phyloP scores from a whole-genome alignment of 306 rosid species.

The Glycine soja region DNA sequence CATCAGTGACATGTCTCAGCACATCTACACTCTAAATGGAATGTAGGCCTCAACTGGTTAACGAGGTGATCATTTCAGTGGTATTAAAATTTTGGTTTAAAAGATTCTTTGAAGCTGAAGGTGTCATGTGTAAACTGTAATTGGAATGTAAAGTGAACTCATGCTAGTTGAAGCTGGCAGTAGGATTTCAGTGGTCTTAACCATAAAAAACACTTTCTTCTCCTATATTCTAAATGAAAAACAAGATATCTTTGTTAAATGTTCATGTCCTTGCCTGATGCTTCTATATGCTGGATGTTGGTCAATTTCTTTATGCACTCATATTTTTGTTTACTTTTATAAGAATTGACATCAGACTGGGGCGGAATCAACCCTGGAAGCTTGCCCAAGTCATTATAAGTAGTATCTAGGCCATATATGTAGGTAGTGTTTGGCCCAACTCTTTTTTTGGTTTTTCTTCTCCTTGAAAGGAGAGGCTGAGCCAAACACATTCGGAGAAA shows the following conservation, averaged over 20 bases:
- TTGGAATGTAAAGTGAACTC: too few species aligned
- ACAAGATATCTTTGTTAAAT: too few species aligned
- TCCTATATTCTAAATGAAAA: too few species aligned
- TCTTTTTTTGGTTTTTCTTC: neutral
- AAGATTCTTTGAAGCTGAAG: slow-evolving; percentile 18
- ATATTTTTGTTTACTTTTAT: slow-evolving; percentile 23
- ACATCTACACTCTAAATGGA: slow-evolving; percentile 1
- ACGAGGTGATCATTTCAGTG: neutral
- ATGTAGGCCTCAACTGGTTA: slow-evolving; percentile 8
- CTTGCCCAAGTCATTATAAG: neutral
- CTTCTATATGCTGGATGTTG: slow-evolving; percentile 24
- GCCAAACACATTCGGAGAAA: neutral
- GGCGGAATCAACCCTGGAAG: neutral
- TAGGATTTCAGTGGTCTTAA: too few species aligned
- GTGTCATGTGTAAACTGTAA: neutral
- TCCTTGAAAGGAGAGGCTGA: neutral
- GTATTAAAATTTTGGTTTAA: slow-evolving; percentile 23
- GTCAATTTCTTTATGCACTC: slow-evolving; percentile 17
- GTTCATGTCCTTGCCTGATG: too few species aligned
- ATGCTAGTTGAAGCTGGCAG: too few species aligned
- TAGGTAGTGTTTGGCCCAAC: neutral
- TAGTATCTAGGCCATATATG: neutral
- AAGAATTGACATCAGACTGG: neutral
- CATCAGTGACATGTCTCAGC: slow-evolving; percentile 2
- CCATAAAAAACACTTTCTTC: too few species aligned